Evolutionary conservation across 805 yeast species (phyloP).

Genomic region (Saturnispora dispora): DNA sequence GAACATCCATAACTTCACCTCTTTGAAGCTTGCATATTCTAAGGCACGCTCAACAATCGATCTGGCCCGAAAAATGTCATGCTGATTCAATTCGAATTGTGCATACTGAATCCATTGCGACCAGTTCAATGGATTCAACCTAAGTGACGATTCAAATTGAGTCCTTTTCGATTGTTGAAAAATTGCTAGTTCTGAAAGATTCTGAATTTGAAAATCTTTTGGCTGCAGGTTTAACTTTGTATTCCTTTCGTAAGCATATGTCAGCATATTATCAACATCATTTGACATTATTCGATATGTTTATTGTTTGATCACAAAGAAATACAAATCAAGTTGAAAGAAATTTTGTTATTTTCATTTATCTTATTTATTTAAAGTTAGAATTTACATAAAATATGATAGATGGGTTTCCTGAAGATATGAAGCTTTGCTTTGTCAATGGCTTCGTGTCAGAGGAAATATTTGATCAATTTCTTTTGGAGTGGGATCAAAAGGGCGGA

Average conservation of each 20-base stretch:
- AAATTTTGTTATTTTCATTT: neutral
- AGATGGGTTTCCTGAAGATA: constrained; percentile 4
- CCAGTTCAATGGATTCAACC: constrained; percentile 70
- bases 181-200: constrained; percentile 73
- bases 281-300: neutral
- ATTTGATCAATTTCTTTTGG: neutral
- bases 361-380: neutral
- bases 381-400: neutral
- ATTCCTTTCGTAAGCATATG: constrained; percentile 4
- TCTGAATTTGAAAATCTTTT: constrained; percentile 47
- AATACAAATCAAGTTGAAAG: neutral
- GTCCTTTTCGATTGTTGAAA: constrained; percentile 66
- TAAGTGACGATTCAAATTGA: constrained; percentile 80
- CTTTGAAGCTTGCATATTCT: constrained; percentile 37
- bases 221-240: constrained; percentile 10
- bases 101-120: constrained; percentile 94
- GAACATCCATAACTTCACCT: constrained; percentile 78
- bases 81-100: constrained; percentile 72
- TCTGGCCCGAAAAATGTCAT: constrained; percentile 70
- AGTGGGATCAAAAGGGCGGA: constrained; percentile 2
- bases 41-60: constrained; percentile 84
- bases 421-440: neutral
- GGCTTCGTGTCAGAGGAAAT: neutral
- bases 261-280: constrained; percentile 17
- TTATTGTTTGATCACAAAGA: neutral